Conservation (phyloP, 371 early-diverging fungal species). For the Syncephalastrum contaminatum region DNA sequence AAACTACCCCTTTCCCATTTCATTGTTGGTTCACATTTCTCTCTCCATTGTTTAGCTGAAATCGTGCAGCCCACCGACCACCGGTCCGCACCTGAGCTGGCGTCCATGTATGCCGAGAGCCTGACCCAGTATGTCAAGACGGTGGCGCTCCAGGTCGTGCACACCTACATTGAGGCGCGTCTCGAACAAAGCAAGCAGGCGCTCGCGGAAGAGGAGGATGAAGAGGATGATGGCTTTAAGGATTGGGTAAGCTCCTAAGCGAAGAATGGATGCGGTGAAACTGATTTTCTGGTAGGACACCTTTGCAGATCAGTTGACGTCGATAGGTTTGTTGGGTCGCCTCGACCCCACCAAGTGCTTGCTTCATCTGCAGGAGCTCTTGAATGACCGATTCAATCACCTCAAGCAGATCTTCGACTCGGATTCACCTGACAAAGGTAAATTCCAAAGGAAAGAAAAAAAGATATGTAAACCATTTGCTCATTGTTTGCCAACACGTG, state of each 20-base stretch:
- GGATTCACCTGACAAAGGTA: conserved; percentile 2
- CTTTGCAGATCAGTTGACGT: conserved; percentile 73
- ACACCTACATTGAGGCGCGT: conserved; percentile 65
- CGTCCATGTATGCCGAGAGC: conserved; percentile 16
- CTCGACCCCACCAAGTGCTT: conserved; percentile 56
- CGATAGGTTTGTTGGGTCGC: conserved; percentile 66
- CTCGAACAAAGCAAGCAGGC: conserved; percentile 59
- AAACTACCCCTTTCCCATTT: background rate
- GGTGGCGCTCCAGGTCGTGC: conserved; percentile 59
- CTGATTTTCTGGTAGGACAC: conserved; percentile 40
- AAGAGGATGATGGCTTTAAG: conserved; percentile 60
- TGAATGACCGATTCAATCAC: conserved; percentile 48
- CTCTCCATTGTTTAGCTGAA: conserved; percentile 16
- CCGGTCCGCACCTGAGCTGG: conserved; percentile 14
- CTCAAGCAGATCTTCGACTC: conserved; percentile 41
- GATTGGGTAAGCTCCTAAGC: conserved; percentile 50
- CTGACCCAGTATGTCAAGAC: conserved; percentile 54
- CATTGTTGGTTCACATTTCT: background rate
- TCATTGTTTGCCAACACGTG: background rate
- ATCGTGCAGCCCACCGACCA: conserved; percentile 27
- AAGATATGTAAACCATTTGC: no score
- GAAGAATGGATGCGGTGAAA: background rate
- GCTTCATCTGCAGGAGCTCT: conserved; percentile 43
- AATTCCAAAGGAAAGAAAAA: no score
- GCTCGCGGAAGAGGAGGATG: conserved; percentile 55